phyloP scores from a whole-genome alignment of 176 grass and related monocot species.

The Triticum dicoccoides region DNA sequence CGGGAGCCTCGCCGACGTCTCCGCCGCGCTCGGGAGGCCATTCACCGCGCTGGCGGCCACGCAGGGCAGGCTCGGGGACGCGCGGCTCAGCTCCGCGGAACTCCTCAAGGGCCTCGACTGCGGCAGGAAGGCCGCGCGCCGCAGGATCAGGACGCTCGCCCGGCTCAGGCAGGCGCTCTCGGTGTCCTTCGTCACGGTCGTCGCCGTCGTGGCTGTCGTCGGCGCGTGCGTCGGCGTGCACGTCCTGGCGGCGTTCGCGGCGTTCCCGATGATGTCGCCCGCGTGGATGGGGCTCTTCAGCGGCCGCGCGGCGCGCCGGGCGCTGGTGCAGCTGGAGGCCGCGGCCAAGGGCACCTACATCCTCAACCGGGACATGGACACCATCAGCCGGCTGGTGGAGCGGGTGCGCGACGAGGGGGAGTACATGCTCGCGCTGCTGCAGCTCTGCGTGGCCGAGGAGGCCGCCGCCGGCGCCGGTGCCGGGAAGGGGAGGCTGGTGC shows the following conservation, averaged over 20 bases:
- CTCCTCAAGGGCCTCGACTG: constrained; percentile 63
- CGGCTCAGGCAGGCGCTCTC: constrained; percentile 53
- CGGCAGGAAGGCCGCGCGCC: constrained; percentile 55
- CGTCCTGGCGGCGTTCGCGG: constrained; percentile 51
- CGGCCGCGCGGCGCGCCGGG: constrained; percentile 16
- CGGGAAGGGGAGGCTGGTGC: constrained; percentile 57
- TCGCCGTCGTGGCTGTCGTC: constrained; percentile 38
- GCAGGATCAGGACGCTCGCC: constrained; percentile 50
- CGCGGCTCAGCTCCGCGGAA: constrained; percentile 42
- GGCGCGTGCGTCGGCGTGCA: constrained; percentile 73
- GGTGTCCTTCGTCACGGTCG: constrained; percentile 39
- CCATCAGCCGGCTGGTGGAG: constrained; percentile 77
- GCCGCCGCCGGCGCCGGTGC: neutral
- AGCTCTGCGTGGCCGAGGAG: constrained; percentile 56
- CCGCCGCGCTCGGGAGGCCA: constrained; percentile 43
- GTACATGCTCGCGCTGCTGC: constrained; percentile 71
- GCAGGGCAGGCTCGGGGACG: constrained; percentile 49
- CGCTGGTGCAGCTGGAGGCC: constrained; percentile 69
- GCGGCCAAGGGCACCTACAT: constrained; percentile 85
- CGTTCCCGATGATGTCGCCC: constrained; percentile 41
- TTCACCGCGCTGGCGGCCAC: constrained; percentile 54
- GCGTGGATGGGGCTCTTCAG: constrained; percentile 38
- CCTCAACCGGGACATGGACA: constrained; percentile 89
- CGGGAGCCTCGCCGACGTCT: constrained; percentile 42
- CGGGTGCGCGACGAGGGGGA: constrained; percentile 77